Base-by-base conservation (phyloP, 768 basidiomycete genomes). In the Kwoniella dendrophila region DNA sequence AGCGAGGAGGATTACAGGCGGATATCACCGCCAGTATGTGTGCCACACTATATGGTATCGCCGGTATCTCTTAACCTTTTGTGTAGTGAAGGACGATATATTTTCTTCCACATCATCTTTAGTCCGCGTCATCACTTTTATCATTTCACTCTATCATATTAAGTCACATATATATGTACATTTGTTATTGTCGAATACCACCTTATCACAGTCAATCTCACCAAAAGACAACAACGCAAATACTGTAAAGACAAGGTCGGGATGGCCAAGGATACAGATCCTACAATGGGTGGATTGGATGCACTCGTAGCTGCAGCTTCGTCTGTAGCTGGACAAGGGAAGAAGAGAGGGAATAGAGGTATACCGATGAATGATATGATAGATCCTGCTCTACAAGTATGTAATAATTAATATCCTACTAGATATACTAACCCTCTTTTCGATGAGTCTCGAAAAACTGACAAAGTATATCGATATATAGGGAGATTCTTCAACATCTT, bases 231-330 rank as follows among this genome's bases (percentile, higher is more conserved):
- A 44, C 22, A 47, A 0, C 22, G 24, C 56, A 22, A 20, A 10
- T 22, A 7, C 30, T 22, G 18, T 22, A 3, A 12, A 30, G 43
- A 33, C 41, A 32, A 1, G 34, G 8, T 24, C 24, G 20, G n/a
- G 32, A 62, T 62, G 60, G 53, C 20, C 2, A 55, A 62, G 32
- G 22, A 54, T 11, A 62, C 44, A 11, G 60, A 62, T 32, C 60
- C 60, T 4, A 62, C 60, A 27, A 62, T 61, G 48, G 64, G 64
- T 14, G 64, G 64, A 3, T 30, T 66, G 16, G 64, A 66, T 29
- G 64, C 64, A 26, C 50, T 66, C 12, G 64, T 66, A 8, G 64
- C 64, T 18, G 64, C 64, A 20, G 64, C 64, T 16, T 61, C 56
- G 12, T 60, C 64, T 4, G 64, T 59, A 8, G 64, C 56, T 24